Base-by-base conservation (phyloP, 441 rosid genomes). In the Geranium incanum region DNA sequence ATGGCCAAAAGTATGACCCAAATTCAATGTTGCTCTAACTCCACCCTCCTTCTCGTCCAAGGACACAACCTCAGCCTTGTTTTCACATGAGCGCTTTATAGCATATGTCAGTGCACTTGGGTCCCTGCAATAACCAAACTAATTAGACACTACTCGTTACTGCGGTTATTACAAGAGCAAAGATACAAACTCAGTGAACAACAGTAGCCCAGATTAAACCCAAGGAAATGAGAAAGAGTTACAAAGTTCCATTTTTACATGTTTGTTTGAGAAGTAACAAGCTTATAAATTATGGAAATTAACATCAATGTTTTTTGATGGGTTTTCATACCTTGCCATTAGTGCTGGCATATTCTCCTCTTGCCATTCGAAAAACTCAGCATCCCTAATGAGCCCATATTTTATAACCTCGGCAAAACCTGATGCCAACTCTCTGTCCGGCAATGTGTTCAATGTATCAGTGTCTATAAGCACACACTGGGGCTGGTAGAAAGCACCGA, bases 1-100 rank as follows among this genome's bases (percentile, higher is more conserved):
- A 84, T 92, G 99, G 76, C 98, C 99, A 85, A 92, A 92, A 9
- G 99, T 95, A 80, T 95, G 99, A 71, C 98, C 99, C 78, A 95
- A 79, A 78, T 95, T 95, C 76, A 95, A 73, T 38, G 98, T 92
- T 66, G 97, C 98, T 74, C 97, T 79, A 75, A 95, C 45, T 78
- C 98, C 96, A 74, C 98, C 83, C 82, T 95, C 99, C 74, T 88
- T 95, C 88, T 95, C 99, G 76, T 95, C 98, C 69, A 90, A 87
- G 72, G 99, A 95, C 45, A 95, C 98, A 72, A 95, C 96, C 82
- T 92, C 92, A 11, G 96, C 97, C 83, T 95, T 95, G 81, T 92
- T 95, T 83, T 92, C 96, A 79, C 99, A 95, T 6, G 99, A 95
- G 1, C 90, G 88, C 83, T 90, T 95, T 71, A 95, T 87, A 71